phyloP scores from a whole-genome alignment of 805 yeast species.

The Starmerella sp. region DNA sequence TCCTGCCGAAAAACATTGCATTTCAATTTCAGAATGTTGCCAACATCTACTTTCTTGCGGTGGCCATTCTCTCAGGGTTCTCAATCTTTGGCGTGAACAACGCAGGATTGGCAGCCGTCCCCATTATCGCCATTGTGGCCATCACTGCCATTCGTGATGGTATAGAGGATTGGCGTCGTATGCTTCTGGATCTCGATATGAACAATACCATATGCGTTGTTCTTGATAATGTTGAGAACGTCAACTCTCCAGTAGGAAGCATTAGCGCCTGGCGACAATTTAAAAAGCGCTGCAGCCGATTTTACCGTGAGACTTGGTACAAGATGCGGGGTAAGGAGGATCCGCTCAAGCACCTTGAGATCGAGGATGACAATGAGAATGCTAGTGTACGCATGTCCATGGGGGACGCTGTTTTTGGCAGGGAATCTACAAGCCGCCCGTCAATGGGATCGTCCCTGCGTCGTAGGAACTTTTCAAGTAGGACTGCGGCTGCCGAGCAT shows the following conservation, averaged over 20 bases:
- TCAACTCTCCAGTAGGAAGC: conserved; percentile 44
- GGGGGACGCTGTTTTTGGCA: neutral
- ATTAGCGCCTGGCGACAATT: conserved; percentile 57
- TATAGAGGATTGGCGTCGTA: conserved; percentile 62
- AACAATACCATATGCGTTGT: conserved; percentile 55
- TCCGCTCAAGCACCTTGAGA: conserved; percentile 21
- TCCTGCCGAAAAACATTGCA: conserved; percentile 71
- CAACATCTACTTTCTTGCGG: conserved; percentile 69
- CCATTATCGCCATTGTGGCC: conserved; percentile 65
- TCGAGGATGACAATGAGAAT: conserved; percentile 23
- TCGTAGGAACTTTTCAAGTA: neutral
- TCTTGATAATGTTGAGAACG: conserved; percentile 43
- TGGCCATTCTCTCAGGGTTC: conserved; percentile 67
- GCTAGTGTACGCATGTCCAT: conserved; percentile 3
- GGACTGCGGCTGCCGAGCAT: neutral
- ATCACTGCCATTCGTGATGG: conserved; percentile 70
- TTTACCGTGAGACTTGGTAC: conserved; percentile 13
- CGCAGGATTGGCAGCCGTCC: conserved; percentile 70
- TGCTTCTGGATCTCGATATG: conserved; percentile 51
- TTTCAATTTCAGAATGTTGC: conserved; percentile 84
- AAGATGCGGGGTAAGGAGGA: conserved; percentile 13
- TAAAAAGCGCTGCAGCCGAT: conserved; percentile 39
- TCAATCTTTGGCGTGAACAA: conserved; percentile 61
- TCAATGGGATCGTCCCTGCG: neutral
- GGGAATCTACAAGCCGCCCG: neutral